phyloP scores from a whole-genome alignment of 805 yeast species.

The Ogataea paraovalis region DNA sequence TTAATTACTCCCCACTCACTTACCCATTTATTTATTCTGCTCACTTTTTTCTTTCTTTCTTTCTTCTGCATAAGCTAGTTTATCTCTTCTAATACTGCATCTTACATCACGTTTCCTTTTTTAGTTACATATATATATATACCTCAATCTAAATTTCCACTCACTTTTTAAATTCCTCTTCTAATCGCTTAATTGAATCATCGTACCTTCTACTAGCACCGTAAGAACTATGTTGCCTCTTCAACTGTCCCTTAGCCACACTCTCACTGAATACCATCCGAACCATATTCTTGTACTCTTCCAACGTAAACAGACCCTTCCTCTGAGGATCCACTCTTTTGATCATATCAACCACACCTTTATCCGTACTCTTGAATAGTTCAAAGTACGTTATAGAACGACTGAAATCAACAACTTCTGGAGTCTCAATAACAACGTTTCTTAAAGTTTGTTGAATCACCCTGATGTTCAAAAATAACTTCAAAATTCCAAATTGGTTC shows the following conservation, averaged over 20 bases:
- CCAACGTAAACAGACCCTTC: conserved; percentile 29
- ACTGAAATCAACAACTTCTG: conserved; percentile 51
- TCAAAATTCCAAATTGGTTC: conserved; percentile 56
- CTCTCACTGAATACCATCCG: conserved; percentile 47
- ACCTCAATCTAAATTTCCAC: background rate
- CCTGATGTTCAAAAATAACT: conserved; percentile 55
- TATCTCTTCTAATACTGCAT: too few species aligned
- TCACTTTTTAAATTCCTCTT: conserved; percentile 8
- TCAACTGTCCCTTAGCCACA: conserved; percentile 18
- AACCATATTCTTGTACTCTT: conserved; percentile 48
- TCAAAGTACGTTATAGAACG: conserved; percentile 54
- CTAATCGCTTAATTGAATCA: conserved; percentile 20
- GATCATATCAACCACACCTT: conserved; percentile 39
- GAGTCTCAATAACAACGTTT: conserved; percentile 43
- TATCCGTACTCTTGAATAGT: conserved; percentile 46
- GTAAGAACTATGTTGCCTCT: conserved; percentile 20
- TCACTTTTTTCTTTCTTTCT: background rate
- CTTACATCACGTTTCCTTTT: too few species aligned
- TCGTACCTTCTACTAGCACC: conserved; percentile 24
- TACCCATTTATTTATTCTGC: too few species aligned
- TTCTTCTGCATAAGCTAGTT: background rate
- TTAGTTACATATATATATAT: too few species aligned
- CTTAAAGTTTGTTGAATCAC: conserved; percentile 68
- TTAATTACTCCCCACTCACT: background rate
- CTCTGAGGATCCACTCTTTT: conserved; percentile 17